Evolutionary conservation across 2,329 filamentous ascomycete genomes (phyloP).

Genomic region (Aureobasidium uvarum): DNA sequence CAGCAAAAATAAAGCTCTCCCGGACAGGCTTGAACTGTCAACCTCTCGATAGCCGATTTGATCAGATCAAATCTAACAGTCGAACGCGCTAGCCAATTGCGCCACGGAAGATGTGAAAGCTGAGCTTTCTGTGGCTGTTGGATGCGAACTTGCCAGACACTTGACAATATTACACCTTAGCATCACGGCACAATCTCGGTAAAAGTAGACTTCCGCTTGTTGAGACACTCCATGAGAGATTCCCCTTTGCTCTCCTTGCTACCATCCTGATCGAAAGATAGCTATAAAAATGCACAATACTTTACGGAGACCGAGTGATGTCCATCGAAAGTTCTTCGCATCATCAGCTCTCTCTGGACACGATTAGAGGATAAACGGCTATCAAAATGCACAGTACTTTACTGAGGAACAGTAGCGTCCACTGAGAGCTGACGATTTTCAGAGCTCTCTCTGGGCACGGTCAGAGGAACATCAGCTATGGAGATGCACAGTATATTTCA

Average conservation of each 20-base stretch:
- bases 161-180: background rate
- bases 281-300: background rate
- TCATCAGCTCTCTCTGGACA: no score
- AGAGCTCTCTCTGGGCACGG: no score
- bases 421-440: no score
- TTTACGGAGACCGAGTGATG: no score
- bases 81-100: constrained; percentile 28
- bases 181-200: background rate
- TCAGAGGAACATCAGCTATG: no score
- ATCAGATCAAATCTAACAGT: constrained; percentile 15
- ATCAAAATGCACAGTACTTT: no score
- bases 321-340: no score
- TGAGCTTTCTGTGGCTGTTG: constrained; percentile 14
- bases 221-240: background rate
- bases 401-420: no score
- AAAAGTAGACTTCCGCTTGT: background rate
- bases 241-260: background rate
- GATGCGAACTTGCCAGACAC: background rate
- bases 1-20: constrained; percentile 7
- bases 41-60: constrained; percentile 22
- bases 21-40: constrained; percentile 25
- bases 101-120: constrained; percentile 23
- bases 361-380: no score
- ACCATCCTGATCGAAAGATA: background rate
- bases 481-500: no score